Evolutionary conservation across 2,329 filamentous ascomycete genomes (phyloP), one percentile per base, ranked within the genome.

Genomic region (Teratosphaeria pseudoeucalypti): DNA sequence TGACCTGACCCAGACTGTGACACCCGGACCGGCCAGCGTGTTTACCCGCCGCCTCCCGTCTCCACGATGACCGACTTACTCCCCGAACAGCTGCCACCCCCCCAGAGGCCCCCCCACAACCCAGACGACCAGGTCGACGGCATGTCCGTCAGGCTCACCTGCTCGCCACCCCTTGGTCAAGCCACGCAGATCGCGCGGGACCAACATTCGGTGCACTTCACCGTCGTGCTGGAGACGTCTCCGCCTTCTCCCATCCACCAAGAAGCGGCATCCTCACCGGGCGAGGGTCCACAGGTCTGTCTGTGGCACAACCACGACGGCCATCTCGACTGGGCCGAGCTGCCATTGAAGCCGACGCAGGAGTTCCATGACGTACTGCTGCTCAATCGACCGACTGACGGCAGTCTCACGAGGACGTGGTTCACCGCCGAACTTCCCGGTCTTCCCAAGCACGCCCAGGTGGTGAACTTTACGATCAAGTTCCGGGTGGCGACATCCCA

Each of bases 111-210:
- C 23, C 61, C 63, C 2, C 62, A 63, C 54, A 58, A 60, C 34
- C 61, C 61, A 59, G 14, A 57, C 3, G 57, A 61, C 19, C 60
- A 58, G 34, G 60, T 63, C 19, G 62, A 65, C 56, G 62, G 64
- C 39, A 78, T 81, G 73, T 81, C 81, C 68, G 79, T 82, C 26
- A 77, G 79, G 62, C 72, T 87, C 14, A 81, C 79, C 5, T 84
- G 79, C 61, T 86, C 85, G 67, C 92, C 92, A 12, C 84, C 90
- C 1, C 74, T 96, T 57, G 89, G 86, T 1, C 88, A 92, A 70
- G 81, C 88, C 27, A 91, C 89, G 1, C 79, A 82, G 55, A 69
- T 89, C 23, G 73, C 77, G 29, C 69, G 74, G 47, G 66, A 72
- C 19, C 71, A 74, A n/a, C 67, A 63, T 2, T 65, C 80, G 67